These are phyloP conservation scores for Hymenoscyphus occultus DNA, from an alignment of 2,329 filamentous ascomycete genomes.

Conservation along the genomic window DNA sequence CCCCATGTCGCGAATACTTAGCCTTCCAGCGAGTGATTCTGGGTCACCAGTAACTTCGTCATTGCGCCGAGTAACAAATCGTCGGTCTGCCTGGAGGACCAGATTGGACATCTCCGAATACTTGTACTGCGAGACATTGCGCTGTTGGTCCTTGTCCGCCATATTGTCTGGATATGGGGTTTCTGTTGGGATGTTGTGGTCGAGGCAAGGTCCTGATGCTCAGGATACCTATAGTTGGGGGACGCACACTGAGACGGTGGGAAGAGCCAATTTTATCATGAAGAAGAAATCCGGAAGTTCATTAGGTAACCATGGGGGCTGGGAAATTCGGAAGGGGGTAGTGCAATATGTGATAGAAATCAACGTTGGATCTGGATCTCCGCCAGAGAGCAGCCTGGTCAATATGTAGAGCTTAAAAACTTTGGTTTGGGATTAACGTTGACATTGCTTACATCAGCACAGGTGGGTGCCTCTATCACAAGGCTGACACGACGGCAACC, in stretches of 20 bases:
- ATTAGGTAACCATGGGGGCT: not conserved
- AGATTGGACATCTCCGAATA: constrained; percentile 99
- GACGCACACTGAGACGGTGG: constrained; percentile 7
- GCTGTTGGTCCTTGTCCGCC: constrained; percentile 70
- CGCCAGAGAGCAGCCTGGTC: constrained; percentile 5
- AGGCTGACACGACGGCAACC: constrained; percentile 3
- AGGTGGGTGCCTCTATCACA: not conserved
- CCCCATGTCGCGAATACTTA: constrained; percentile 95
- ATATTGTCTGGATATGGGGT: constrained; percentile 44
- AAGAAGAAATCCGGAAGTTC: constrained; percentile 6
- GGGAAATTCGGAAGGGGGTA: not conserved
- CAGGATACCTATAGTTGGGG: not conserved
- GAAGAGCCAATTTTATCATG: constrained; percentile 13
- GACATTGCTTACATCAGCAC: not conserved
- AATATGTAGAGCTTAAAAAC: constrained; percentile 3
- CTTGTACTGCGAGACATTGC: constrained; percentile 94
- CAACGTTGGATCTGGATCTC: constrained; percentile 5
- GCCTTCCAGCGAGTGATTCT: constrained; percentile 90
- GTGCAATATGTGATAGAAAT: constrained; percentile 1
- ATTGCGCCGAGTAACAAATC: constrained; percentile 86
- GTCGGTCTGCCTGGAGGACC: constrained; percentile 98
- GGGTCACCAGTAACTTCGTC: constrained; percentile 97
- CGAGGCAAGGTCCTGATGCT: not conserved
- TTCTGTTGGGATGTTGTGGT: constrained; percentile 10
- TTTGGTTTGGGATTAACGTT: constrained; percentile 5